phyloP scores from a whole-genome alignment of 805 yeast genomes.

The Ogataea paraovalis region DNA sequence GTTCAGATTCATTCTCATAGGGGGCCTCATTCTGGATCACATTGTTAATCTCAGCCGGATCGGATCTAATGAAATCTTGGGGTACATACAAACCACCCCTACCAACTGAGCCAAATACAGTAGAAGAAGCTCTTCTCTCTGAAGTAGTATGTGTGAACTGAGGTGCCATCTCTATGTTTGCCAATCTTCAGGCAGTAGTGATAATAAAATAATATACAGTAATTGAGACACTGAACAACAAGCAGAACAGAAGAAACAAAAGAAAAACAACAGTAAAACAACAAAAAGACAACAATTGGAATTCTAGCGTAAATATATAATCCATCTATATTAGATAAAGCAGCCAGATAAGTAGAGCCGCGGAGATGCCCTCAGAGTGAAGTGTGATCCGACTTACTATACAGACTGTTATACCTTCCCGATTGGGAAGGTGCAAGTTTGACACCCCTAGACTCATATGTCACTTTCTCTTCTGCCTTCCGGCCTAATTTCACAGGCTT shows the following conservation, averaged over 20 bases:
- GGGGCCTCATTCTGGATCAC: conserved; percentile 18
- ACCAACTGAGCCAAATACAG: conserved; percentile 48
- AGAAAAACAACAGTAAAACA: too few species aligned
- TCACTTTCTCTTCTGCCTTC: too few species aligned
- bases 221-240: neutral
- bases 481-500: too few species aligned
- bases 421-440: neutral
- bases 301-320: too few species aligned
- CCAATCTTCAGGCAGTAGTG: neutral
- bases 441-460: too few species aligned
- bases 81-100: conserved; percentile 51
- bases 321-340: too few species aligned
- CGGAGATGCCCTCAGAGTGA: too few species aligned
- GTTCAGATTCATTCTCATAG: conserved; percentile 2
- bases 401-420: neutral
- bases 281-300: neutral
- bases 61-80: conserved; percentile 37
- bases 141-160: conserved; percentile 42
- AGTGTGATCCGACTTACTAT: too few species aligned
- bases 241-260: too few species aligned
- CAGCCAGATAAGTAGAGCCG: neutral
- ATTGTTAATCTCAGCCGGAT: conserved; percentile 22
- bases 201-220: neutral
- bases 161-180: conserved; percentile 19
- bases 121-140: conserved; percentile 45